Base-by-base conservation (phyloP, 1,284 basidiomycete species). In the Meripilus lineatus region DNA sequence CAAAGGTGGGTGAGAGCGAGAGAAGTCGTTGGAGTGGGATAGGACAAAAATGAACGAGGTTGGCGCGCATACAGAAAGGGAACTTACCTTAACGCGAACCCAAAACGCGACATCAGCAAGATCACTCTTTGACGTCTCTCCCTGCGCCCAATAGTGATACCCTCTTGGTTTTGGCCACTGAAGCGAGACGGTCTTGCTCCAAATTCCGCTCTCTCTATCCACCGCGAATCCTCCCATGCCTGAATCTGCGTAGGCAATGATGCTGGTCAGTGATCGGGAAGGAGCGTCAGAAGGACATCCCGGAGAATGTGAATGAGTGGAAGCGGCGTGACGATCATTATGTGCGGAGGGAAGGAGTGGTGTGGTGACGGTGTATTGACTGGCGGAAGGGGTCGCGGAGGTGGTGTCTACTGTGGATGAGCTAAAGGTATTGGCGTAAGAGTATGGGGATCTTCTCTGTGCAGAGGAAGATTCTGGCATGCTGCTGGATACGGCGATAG, bases 161-260 rank as follows among this genome's bases (percentile, higher is more conserved):
- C 82, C 78, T 55, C 81, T 84, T 40, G 72, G 62, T 33, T 77
- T 72, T 5, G 86, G 86, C 80, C 86, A 86, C 52, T 82, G 81
- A 30, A 87, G 62, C 6, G 80, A 78, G 34, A 88, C 61, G 3
- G 74, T 81, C 58, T 81, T 79, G 38, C 64, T 70, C 75, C 76
- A 85, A 7, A 77, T 61, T 33, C 81, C 81, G 39, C 70, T 61
- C 2, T 65, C 58, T 15, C 25, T 22, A 53, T 83, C 77, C 41
- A 66, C 71, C 34, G 69, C 55, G 56, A 85, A 83, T 26, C 67
- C 69, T 11, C 74, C 41, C 41, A 45, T 74, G 56, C 87, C 81
- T 14, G 74, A 68, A 46, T 73, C 76, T 22, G 74, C 72, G 44
- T 43, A 43, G 5, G 33, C 37, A 30, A 88, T 69, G 37, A 72